Conservation (phyloP, 2,329 filamentous ascomycete species). For the Fusarium xylarioides region DNA sequence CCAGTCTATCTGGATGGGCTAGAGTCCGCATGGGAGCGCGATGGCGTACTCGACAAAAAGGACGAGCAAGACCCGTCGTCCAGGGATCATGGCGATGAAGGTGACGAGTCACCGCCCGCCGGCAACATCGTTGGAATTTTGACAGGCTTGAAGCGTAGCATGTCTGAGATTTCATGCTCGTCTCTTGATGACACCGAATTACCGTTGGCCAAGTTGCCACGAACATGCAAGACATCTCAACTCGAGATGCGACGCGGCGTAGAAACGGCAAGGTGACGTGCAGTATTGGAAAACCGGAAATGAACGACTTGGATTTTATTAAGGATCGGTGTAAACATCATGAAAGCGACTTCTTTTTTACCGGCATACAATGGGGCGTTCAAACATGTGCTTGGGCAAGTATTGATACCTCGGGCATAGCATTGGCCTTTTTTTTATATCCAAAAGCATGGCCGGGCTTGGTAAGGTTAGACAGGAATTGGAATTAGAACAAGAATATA, state of each 20-base stretch:
- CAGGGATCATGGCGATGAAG: constrained; percentile 41
- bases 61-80: constrained; percentile 43
- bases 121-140: constrained; percentile 40
- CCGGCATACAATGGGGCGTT: constrained; percentile 31
- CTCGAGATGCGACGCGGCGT: constrained; percentile 50
- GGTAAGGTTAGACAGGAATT: constrained; percentile 13
- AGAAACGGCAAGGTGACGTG: constrained; percentile 35
- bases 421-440: constrained; percentile 15
- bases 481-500: constrained; percentile 33
- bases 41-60: constrained; percentile 58
- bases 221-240: constrained; percentile 52
- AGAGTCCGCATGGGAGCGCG: constrained; percentile 64
- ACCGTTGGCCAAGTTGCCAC: constrained; percentile 50
- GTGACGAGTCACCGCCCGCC: constrained; percentile 33
- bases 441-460: constrained; percentile 7
- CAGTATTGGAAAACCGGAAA: neutral
- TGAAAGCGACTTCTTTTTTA: constrained; percentile 22
- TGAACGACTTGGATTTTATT: neutral
- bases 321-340: constrained; percentile 1
- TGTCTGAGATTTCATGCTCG: constrained; percentile 62
- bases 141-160: constrained; percentile 58
- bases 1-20: constrained; percentile 61
- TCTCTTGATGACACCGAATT: constrained; percentile 45
- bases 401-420: constrained; percentile 34
- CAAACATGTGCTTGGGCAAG: constrained; percentile 5